phyloP scores from a whole-genome alignment of 2,329 filamentous ascomycete species.

The Parascedosporium putredinis region DNA sequence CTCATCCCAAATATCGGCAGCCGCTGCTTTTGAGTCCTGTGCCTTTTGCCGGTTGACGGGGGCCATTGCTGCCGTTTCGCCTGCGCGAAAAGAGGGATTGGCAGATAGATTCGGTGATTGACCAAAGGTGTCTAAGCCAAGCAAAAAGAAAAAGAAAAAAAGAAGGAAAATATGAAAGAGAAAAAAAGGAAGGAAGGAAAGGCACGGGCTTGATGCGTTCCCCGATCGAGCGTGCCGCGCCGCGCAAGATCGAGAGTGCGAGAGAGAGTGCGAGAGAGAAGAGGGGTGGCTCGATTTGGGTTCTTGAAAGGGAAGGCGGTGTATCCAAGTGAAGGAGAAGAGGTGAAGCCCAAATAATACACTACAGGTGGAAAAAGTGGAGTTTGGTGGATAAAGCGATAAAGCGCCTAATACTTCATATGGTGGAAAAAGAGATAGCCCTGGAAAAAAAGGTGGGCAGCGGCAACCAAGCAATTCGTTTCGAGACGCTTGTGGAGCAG shows the following conservation, averaged over 20 bases:
- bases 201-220: no score
- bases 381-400: no score
- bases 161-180: not conserved
- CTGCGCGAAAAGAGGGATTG: no score
- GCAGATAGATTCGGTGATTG: no score
- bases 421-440: not conserved
- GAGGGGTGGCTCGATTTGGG: not conserved
- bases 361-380: no score
- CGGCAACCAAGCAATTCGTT: not conserved
- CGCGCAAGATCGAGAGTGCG: no score
- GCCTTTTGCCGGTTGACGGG: not conserved
- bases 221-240: no score
- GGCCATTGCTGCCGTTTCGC: not conserved
- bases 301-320: not conserved
- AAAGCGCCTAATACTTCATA: no score
- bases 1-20: slow-evolving; percentile 33
- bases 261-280: not conserved
- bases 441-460: not conserved
- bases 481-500: not conserved
- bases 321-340: not conserved
- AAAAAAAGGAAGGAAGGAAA: not conserved
- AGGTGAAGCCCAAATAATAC: no score
- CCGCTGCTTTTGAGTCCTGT: slow-evolving; percentile 8
- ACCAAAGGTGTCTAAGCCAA: no score
- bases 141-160: no score